Base-by-base conservation (phyloP, 495 filamentous ascomycete genomes). In the Xylaria acuta region DNA sequence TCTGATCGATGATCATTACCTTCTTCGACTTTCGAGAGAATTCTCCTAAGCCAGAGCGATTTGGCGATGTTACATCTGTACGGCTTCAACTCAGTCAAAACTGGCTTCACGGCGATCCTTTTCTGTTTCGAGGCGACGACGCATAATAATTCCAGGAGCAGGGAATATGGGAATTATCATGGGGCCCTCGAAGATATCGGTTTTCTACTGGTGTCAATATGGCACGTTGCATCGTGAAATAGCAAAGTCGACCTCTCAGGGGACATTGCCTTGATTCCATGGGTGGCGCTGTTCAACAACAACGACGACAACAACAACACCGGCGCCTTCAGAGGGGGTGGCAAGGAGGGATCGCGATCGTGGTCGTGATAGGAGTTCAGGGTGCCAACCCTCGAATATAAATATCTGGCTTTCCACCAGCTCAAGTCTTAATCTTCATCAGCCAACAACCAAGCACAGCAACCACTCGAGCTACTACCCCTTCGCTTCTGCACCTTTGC, bases 401-500 rank as follows among this genome's bases (percentile, higher is more conserved):
- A 79, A 63, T 75, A 71, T 62, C 51, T 11, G 53, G 51, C 25
- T 47, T 53, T 41, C 56, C 32, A 51, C 75, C 73, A 16, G 7
- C 43, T 68, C 60, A 75, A 53, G 34, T 74, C 60, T 71, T 65
- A 14, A 73, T 67, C 62, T 54, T 70, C 64, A 70, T 66, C 70
- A 45, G 25, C 32, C 56, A 59, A 69, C 67, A 69, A 63, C 6
- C 36, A 64, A 69, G 2, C 56, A 62, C 54, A 70, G 36, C 72
- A 75, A 71, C 62, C 58, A 72, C 43, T 63, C 68, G 67, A 53
- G 53, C 62, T 73, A 41, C 71, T 56, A 69, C 36, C 59, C 72
- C 73, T 56, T 75, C 75, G 51, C 72, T 69, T 71, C 73, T 70
- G 51, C 62, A 67, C 69, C 49, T 71, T 69, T 74, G 30, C 70